Evolutionary conservation across 2,329 filamentous ascomycete species (phyloP).

Genomic region (Neofusicoccum umdonicola): DNA sequence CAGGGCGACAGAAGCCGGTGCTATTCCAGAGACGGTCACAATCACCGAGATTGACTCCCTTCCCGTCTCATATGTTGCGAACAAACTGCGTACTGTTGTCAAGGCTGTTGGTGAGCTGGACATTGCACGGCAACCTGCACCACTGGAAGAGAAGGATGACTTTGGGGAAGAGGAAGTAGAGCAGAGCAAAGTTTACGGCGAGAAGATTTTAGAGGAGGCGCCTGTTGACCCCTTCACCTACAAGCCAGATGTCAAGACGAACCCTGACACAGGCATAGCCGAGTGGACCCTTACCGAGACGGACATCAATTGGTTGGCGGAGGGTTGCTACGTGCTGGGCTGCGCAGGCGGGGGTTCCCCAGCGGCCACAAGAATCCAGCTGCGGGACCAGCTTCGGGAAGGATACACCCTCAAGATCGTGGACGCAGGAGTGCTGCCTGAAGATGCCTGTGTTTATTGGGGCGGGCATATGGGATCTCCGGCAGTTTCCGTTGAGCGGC

Average conservation of each 20-base stretch:
- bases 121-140: conserved; percentile 28
- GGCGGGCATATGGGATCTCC: conserved; percentile 47
- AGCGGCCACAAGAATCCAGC: conserved; percentile 43
- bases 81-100: conserved; percentile 53
- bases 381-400: conserved; percentile 40
- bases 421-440: conserved; percentile 43
- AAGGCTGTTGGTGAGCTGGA: conserved; percentile 56
- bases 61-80: conserved; percentile 54
- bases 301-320: conserved; percentile 46
- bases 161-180: conserved; percentile 15
- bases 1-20: conserved; percentile 48
- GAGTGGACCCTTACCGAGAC: conserved; percentile 46
- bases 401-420: conserved; percentile 43
- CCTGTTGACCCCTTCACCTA: conserved; percentile 36
- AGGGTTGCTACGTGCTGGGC: conserved; percentile 50
- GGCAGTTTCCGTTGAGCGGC: conserved; percentile 43
- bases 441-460: conserved; percentile 45
- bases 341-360: conserved; percentile 51
- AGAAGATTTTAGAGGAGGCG: conserved; percentile 5
- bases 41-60: conserved; percentile 55
- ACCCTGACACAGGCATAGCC: conserved; percentile 16
- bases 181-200: background rate
- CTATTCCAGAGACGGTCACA: conserved; percentile 43
- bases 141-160: conserved; percentile 13
- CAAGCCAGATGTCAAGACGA: conserved; percentile 40